Evolutionary conservation across 192 early-diverging fungal species (phyloP).

Genomic region (Linderina pennispora): DNA sequence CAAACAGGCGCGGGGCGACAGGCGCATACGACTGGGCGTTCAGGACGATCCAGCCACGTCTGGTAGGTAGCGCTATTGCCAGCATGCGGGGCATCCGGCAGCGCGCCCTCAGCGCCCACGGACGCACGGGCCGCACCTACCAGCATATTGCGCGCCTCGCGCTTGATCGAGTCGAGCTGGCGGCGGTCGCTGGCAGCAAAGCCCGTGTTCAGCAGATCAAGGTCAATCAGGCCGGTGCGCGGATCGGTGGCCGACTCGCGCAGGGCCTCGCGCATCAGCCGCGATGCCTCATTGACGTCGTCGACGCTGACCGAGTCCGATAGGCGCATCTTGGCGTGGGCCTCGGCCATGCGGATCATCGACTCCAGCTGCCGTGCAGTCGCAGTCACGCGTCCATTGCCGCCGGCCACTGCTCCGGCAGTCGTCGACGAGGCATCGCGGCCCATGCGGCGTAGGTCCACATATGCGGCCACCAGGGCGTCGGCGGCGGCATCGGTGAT

Average conservation of each 20-base stretch:
- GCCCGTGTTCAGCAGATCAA: constrained; percentile 89
- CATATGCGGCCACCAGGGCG: constrained; percentile 73
- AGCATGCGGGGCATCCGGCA: constrained; percentile 14
- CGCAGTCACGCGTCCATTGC: constrained; percentile 67
- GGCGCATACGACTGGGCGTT: constrained; percentile 42
- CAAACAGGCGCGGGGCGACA: constrained; percentile 50
- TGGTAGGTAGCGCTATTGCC: constrained; percentile 24
- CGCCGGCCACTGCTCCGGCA: constrained; percentile 32
- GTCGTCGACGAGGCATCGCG: constrained; percentile 25
- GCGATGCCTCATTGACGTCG: constrained; percentile 88
- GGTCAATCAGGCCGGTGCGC: constrained; percentile 85
- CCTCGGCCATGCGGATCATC: constrained; percentile 94
- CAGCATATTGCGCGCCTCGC: constrained; percentile 31
- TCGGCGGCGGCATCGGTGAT: constrained; percentile 74
- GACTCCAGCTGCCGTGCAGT: constrained; percentile 95
- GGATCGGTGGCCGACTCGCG: constrained; percentile 91
- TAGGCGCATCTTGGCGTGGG: constrained; percentile 87
- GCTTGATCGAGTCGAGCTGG: constrained; percentile 42
- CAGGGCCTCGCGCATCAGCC: constrained; percentile 82
- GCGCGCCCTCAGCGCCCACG: background rate
- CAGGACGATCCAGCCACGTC: constrained; percentile 35
- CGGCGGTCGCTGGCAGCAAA: constrained; percentile 70
- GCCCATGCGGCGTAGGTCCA: constrained; percentile 75
- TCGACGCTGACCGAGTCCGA: constrained; percentile 60
- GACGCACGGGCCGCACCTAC: constrained; percentile 36